A percentile compares a stretch with the other conserved stretches of the same genome.
Conservation (phyloP, 2,329 filamentous ascomycete genomes). For the Clathrospora elynae region DNA sequence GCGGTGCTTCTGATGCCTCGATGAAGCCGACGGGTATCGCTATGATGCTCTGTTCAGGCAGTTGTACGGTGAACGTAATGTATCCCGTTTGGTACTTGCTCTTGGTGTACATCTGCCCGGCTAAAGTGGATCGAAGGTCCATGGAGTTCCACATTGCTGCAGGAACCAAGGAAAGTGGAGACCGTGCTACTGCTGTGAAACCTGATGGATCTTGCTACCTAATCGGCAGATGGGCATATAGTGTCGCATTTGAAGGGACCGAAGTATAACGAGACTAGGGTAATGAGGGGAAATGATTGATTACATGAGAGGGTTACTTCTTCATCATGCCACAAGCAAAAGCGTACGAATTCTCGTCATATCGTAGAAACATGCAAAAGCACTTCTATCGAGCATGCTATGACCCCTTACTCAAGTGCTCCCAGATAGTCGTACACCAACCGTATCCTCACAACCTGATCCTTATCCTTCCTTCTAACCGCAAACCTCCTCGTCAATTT, state of each 20-base stretch:
- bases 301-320: no score
- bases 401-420: slow-evolving; percentile 18
- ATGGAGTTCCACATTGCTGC: slow-evolving; percentile 6
- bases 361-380: background rate
- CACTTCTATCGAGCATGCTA: background rate
- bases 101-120: slow-evolving; percentile 4
- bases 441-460: slow-evolving; percentile 35
- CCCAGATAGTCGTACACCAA: slow-evolving; percentile 46
- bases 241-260: no score
- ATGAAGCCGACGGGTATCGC: background rate
- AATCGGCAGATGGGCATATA: no score
- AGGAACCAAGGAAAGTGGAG: slow-evolving; percentile 1
- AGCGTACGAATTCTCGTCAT: no score
- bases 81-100: background rate
- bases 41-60: background rate
- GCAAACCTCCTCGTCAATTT: slow-evolving; percentile 40
- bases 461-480: slow-evolving; percentile 39
- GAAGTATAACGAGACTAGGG: no score
- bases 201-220: no score
- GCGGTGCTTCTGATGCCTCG: background rate
- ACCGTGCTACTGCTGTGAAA: slow-evolving; percentile 2
- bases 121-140: background rate
- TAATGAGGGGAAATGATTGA: no score
- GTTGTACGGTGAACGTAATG: background rate
- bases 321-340: no score